Evolutionary conservation across 2,329 filamentous ascomycete genomes (phyloP), one percentile per base, ranked within the genome.

Genomic region (Talaromyces sp.): DNA sequence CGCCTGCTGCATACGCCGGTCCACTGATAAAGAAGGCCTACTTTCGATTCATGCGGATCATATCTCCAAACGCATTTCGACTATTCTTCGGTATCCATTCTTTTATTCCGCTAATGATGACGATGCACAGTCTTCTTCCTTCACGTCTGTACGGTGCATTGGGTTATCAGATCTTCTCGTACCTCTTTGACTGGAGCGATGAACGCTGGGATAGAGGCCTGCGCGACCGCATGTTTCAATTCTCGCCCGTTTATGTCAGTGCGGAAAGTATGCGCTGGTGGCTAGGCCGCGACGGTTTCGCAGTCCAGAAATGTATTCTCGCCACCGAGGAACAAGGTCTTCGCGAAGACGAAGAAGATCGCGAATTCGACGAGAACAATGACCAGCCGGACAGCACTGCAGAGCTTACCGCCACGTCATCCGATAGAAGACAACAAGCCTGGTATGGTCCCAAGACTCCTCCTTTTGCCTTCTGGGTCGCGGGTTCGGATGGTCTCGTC

Each of bases 211-310:
- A 97, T 66, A 85, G 87, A 8, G 91, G 83, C 6, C 78, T 96
- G 14, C 83, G 90, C 63, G 80, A 91, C 71, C 87, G 93, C 46
- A 89, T 96, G 84, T 97, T 98, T 74, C 91, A 95, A 70, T 97
- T 96, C 68, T 87, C 92, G 0, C 93, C 93, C 1, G 91, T 96
- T 0, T 96, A 96, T 70, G 91, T 97, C 58, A 92, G 88, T 68
- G 85, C 91, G 0, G 92, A 97, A 77, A 89, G 87, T 63, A 96
- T 97, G 91, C 83, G 91, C 5, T 98, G 93, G 93, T 97, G 93
- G 93, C 83, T 97, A 0, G 93, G 93, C 0, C 81, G 88, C 3
- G 91, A 95, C 69, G 92, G 92, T 68, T 97, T 96, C 70, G 88
- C 86, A 28, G 86, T 83, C 69, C 91, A 96, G 70, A 91, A 90